Conservation (phyloP, 306 rosid species). For the Pueraria montana region DNA sequence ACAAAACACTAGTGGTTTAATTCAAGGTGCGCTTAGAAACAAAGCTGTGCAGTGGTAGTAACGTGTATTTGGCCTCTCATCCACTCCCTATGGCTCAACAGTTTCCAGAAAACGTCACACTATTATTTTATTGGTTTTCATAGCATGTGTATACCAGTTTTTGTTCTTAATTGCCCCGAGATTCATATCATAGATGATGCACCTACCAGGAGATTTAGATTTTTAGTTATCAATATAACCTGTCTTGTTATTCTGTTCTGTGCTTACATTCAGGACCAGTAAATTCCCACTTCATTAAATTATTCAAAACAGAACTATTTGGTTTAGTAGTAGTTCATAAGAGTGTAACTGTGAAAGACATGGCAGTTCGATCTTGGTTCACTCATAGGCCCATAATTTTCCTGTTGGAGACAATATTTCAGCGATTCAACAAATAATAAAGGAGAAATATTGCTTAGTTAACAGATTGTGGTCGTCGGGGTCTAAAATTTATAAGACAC, state of each 20-base stretch:
- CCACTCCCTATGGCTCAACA: slow-evolving; percentile 22
- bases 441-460: slow-evolving; percentile 2
- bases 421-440: background rate
- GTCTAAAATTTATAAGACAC: background rate
- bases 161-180: background rate
- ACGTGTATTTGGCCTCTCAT: slow-evolving; percentile 22
- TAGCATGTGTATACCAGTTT: slow-evolving; percentile 14
- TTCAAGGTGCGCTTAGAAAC: slow-evolving; percentile 26
- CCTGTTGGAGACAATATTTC: background rate
- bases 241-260: slow-evolving; percentile 19
- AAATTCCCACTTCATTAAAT: slow-evolving; percentile 28
- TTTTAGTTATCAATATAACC: slow-evolving; percentile 36
- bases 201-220: slow-evolving; percentile 40
- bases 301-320: background rate
- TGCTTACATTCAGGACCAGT: background rate
- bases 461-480: background rate
- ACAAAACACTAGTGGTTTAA: slow-evolving; percentile 36
- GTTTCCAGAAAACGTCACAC: slow-evolving; percentile 11
- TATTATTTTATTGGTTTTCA: slow-evolving; percentile 20
- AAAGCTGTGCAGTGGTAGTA: slow-evolving; percentile 39
- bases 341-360: background rate
- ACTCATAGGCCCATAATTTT: background rate
- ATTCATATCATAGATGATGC: slow-evolving; percentile 14
- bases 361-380: background rate
- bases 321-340: slow-evolving; percentile 6